These are phyloP conservation scores for Colletotrichum eremochloae DNA, from an alignment of 2,329 filamentous ascomycete species.

Conservation along the genomic window DNA sequence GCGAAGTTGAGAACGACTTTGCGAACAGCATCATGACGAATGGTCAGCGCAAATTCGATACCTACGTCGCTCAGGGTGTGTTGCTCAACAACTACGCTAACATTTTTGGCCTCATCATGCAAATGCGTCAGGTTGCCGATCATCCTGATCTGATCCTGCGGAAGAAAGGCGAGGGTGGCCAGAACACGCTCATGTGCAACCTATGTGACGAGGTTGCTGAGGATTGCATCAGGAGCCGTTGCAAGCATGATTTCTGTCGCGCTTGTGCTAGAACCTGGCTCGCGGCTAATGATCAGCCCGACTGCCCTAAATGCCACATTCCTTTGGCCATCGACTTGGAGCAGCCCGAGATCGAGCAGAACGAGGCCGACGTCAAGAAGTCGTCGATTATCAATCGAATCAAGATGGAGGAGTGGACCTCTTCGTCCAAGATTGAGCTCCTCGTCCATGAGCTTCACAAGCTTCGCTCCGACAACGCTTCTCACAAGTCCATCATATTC, in stretches of 20 bases:
- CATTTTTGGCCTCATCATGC: slow-evolving; percentile 98
- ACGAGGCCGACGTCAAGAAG: slow-evolving; percentile 89
- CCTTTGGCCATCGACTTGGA: slow-evolving; percentile 91
- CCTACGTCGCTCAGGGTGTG: slow-evolving; percentile 93
- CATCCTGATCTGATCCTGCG: slow-evolving; percentile 95
- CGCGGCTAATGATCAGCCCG: slow-evolving; percentile 79
- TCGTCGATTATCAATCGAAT: slow-evolving; percentile 98
- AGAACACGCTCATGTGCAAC: slow-evolving; percentile 91
- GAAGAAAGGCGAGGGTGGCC: slow-evolving; percentile 86
- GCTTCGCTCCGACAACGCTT: slow-evolving; percentile 90
- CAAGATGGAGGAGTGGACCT: slow-evolving; percentile 99
- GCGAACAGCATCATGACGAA: slow-evolving; percentile 96
- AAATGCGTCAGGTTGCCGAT: slow-evolving; percentile 98
- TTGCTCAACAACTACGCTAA: slow-evolving; percentile 98
- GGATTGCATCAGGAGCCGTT: slow-evolving; percentile 91
- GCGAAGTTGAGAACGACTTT: slow-evolving; percentile 95
- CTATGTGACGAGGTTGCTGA: slow-evolving; percentile 98
- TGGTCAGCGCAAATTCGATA: slow-evolving; percentile 89
- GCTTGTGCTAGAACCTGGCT: slow-evolving; percentile 68
- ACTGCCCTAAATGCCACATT: slow-evolving; percentile 94
- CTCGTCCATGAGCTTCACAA: slow-evolving; percentile 95
- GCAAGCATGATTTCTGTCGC: slow-evolving; percentile 81
- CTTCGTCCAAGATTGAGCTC: slow-evolving; percentile 97
- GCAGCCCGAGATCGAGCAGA: slow-evolving; percentile 94
- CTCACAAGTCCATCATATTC: slow-evolving; percentile 97